These are phyloP conservation scores for Ogataea haglerorum DNA, from an alignment of 805 yeast species.

Conservation along the genomic window DNA sequence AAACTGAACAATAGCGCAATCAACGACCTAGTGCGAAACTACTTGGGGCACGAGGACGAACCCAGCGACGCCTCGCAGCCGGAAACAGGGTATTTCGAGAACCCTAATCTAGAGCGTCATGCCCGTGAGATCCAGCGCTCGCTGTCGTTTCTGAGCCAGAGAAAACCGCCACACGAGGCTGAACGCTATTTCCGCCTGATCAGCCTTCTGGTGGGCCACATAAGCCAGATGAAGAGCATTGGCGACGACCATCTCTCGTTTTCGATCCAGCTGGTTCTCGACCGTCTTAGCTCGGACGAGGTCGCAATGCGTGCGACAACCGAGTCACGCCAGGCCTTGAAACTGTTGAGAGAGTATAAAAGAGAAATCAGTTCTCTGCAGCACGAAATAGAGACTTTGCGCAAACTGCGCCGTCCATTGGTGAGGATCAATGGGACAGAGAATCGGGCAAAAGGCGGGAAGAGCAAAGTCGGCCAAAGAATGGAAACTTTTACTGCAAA, in stretches of 20 bases:
- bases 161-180: slow-evolving; percentile 7
- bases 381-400: slow-evolving; percentile 21
- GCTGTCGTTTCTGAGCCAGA: slow-evolving; percentile 12
- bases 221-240: slow-evolving; percentile 8
- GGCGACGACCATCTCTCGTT: slow-evolving; percentile 14
- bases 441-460: neutral
- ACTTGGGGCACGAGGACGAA: slow-evolving; percentile 47
- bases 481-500: too few relatives aligned
- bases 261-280: slow-evolving; percentile 17
- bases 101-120: slow-evolving; percentile 3
- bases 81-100: neutral
- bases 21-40: slow-evolving; percentile 62
- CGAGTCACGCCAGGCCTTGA: slow-evolving; percentile 52
- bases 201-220: slow-evolving; percentile 11
- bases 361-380: slow-evolving; percentile 18
- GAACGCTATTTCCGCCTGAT: slow-evolving; percentile 10
- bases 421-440: neutral
- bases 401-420: neutral
- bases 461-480: too few relatives aligned
- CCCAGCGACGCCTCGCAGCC: neutral
- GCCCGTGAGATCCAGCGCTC: slow-evolving; percentile 11
- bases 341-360: slow-evolving; percentile 18
- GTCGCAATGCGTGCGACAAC: slow-evolving; percentile 61
- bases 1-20: slow-evolving; percentile 55
- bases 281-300: slow-evolving; percentile 20